These are phyloP conservation scores for Rhododendron simsii DNA, from an alignment of 148 eudicot species.

Conservation along the genomic window DNA sequence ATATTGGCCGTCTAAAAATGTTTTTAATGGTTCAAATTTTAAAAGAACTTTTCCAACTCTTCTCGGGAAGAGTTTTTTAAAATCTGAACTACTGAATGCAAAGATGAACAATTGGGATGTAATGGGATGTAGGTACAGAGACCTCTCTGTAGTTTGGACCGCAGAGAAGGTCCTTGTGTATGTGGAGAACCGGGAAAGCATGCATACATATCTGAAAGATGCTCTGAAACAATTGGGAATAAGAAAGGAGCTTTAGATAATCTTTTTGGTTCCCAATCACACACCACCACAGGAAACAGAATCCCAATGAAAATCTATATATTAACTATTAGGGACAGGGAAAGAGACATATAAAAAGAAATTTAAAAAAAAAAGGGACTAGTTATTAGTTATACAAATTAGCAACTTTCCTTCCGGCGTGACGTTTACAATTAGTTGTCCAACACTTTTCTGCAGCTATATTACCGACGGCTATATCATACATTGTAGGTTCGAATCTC, in stretches of 20 bases:
- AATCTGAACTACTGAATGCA: too few relatives aligned
- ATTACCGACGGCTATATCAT: background rate
- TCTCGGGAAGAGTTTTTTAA: too few relatives aligned
- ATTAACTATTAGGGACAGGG: constrained; percentile 5
- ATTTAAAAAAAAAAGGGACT: background rate
- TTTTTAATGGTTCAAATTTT: too few relatives aligned
- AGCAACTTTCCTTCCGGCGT: background rate
- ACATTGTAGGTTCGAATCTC: background rate
- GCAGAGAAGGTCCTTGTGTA: background rate
- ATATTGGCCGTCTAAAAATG: too few relatives aligned
- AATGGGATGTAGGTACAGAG: too few relatives aligned
- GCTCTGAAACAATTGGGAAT: constrained; percentile 36
- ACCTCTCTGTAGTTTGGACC: too few relatives aligned
- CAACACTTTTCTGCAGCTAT: background rate
- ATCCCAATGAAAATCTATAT: constrained; percentile 30
- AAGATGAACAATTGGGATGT: too few relatives aligned
- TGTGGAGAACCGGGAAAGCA: constrained; percentile 14
- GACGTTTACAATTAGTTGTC: background rate
- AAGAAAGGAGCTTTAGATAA: constrained; percentile 12
- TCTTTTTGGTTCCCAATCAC: constrained; percentile 47
- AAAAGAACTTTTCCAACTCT: too few relatives aligned
- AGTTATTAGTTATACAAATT: background rate
- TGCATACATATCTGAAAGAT: constrained; percentile 35
- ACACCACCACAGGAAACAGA: constrained; percentile 48
- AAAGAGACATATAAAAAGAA: constrained; percentile 10